phyloP scores from a whole-genome alignment of 2,329 filamentous ascomycete species.

The Neurospora crassa region DNA sequence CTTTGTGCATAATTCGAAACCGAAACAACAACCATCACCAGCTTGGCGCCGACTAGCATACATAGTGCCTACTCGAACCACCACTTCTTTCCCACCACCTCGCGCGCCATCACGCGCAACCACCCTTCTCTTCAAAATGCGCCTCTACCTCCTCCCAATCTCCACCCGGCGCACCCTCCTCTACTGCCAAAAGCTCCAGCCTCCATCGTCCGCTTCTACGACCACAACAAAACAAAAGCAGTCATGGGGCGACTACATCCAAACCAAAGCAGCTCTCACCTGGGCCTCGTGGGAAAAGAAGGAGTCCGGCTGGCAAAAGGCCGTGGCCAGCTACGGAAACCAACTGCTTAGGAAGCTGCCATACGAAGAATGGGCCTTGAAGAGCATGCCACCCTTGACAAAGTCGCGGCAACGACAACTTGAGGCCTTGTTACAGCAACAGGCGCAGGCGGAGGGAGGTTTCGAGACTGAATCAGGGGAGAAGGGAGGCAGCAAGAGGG shows the following conservation, averaged over 20 bases:
- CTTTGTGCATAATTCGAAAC: background rate
- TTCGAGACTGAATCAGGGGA: constrained; percentile 21
- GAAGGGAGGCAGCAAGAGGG: background rate
- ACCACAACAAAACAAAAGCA: constrained; percentile 45
- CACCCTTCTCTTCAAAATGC: constrained; percentile 46
- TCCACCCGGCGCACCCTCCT: constrained; percentile 85
- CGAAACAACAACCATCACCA: background rate
- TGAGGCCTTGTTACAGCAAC: background rate
- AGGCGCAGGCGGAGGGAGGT: constrained; percentile 52
- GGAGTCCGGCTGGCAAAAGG: constrained; percentile 78
- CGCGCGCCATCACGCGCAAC: constrained; percentile 5
- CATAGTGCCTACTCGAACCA: background rate
- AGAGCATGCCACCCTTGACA: constrained; percentile 80
- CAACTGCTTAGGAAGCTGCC: constrained; percentile 76
- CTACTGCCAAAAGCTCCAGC: constrained; percentile 72
- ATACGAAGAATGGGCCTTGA: constrained; percentile 95
- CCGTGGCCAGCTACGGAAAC: constrained; percentile 80
- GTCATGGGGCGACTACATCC: constrained; percentile 57
- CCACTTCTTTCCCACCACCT: background rate
- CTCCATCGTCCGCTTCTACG: constrained; percentile 64
- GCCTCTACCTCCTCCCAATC: constrained; percentile 86
- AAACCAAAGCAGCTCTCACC: constrained; percentile 60
- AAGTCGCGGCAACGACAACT: constrained; percentile 20
- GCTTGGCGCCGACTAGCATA: background rate
- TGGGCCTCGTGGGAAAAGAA: constrained; percentile 86